phyloP scores from a whole-genome alignment of 345 rosid species.

The Litchi chinensis region DNA sequence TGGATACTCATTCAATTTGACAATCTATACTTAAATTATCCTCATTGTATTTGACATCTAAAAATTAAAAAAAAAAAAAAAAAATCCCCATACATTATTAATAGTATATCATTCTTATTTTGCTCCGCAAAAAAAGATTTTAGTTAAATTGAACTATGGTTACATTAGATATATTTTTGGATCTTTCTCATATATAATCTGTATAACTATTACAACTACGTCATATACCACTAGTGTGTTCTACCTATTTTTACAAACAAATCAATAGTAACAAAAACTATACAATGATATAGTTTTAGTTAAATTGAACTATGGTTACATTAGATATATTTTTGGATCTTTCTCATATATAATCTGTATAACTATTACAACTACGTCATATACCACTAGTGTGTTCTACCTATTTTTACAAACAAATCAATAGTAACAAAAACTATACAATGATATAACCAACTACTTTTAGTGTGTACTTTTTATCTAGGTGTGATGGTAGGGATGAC shows the following conservation, averaged over 20 bases:
- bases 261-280: neutral
- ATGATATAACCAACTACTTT: neutral
- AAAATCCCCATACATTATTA: too few species aligned
- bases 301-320: too few species aligned
- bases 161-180: too few species aligned
- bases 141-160: too few species aligned
- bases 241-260: constrained; percentile 4
- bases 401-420: constrained; percentile 1
- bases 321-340: neutral
- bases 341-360: neutral
- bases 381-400: neutral
- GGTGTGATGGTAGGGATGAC: constrained; percentile 66
- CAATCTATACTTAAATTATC: too few species aligned
- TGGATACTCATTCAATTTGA: too few species aligned
- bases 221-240: neutral
- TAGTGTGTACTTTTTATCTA: constrained; percentile 35
- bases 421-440: neutral
- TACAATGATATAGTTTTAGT: neutral
- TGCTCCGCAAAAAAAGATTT: too few species aligned
- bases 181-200: neutral
- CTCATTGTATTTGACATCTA: too few species aligned
- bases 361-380: neutral
- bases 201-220: neutral
- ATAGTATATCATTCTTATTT: too few species aligned
- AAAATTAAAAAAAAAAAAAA: too few species aligned